A percentile compares a stretch with the other conserved stretches of the same genome.
Evolutionary conservation across 306 rosid genomes (phyloP).

Genomic region (Calophaca sinica): DNA sequence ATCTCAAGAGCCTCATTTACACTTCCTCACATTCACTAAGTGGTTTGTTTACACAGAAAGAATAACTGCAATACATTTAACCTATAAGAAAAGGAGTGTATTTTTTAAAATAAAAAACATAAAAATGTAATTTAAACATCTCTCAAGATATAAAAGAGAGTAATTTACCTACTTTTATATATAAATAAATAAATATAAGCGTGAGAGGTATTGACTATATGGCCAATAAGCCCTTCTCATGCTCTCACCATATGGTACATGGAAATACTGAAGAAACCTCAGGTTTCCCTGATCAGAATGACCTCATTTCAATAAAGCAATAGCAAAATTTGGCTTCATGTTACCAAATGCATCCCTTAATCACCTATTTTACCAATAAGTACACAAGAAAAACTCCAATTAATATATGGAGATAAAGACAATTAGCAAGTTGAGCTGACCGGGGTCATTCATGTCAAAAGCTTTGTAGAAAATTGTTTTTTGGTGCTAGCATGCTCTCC

Average conservation of each 20-base stretch:
- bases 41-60: too few relatives aligned
- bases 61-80: too few relatives aligned
- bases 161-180: too few relatives aligned
- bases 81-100: neutral
- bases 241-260: neutral
- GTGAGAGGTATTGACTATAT: neutral
- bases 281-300: neutral
- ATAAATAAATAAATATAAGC: neutral
- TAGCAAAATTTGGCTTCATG: neutral
- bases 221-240: neutral
- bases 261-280: neutral
- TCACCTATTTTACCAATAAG: neutral
- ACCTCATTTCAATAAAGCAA: neutral
- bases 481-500: slow-evolving; percentile 33
- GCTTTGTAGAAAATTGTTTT: neutral
- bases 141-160: neutral
- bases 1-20: too few relatives aligned
- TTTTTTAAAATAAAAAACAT: too few relatives aligned
- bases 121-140: neutral
- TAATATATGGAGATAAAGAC: slow-evolving; percentile 11
- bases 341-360: too few relatives aligned
- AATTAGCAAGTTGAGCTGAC: slow-evolving; percentile 18
- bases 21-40: too few relatives aligned
- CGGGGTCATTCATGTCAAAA: slow-evolving; percentile 7
- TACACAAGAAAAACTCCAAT: slow-evolving; percentile 16